Base-by-base conservation (phyloP, 371 early-diverging fungal genomes). In the Rhizopus delemar region DNA sequence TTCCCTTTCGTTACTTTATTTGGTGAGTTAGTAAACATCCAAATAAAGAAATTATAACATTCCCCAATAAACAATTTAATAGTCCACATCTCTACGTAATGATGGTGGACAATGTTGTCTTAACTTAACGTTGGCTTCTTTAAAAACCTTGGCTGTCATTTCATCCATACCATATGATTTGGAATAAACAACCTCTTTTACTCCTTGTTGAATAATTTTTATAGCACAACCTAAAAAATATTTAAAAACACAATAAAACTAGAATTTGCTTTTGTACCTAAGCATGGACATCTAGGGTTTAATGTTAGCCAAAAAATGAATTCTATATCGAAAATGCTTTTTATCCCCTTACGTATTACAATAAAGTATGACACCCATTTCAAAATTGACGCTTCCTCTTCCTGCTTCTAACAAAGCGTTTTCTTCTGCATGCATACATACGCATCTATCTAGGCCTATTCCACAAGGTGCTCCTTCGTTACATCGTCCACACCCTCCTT, bases 341-440 rank as follows among this genome's bases (percentile, higher is more conserved):
- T 28, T 13, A 34, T 22, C 28, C 3, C 64, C 71, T 66, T 71
- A 78, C 78, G 96, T 97, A 66, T 93, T 98, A 73, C 95, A 97
- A 68, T 97, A 97, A 5, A 96, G 82, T 1, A 89, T 91, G 22
- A 88, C 80, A 13, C 81, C 83, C 6, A 69, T 72, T 4, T 86
- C 87, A 41, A 65, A 68, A 34, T 78, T 78, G 16, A 95, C 87
- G 8, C 94, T 77, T 28, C 90, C 92, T 36, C 94, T 74, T 5
- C 99, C 98, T 2, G 95, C 97, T 70, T 97, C 97, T 46, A 99
- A 66, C 46, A 98, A 69, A 5, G 98, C 99, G 73, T 98, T 99
- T 79, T 99, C 99, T 67, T 99, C 99, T 2, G 99, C 99, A 70
- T 99, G 99, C 74, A 99, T 83, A 74, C 99, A 99, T 36, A 97